Conservation (phyloP, 306 rosid species). For the Acacia confusa region DNA sequence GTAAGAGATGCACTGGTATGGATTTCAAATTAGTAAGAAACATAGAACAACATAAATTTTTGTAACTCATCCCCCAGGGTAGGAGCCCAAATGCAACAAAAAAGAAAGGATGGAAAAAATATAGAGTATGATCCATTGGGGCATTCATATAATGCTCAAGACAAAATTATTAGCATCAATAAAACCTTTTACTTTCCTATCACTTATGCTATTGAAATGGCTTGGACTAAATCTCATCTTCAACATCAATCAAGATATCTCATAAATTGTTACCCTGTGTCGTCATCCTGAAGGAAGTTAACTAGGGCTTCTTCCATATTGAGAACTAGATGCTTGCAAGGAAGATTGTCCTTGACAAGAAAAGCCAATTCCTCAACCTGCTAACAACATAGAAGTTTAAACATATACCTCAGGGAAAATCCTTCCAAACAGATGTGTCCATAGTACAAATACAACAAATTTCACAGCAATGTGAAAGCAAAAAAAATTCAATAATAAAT, state of each 20-base stretch:
- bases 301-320: constrained; percentile 82
- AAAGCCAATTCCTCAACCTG: constrained; percentile 98
- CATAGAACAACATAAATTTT: background rate
- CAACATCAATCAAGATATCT: constrained; percentile 26
- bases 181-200: constrained; percentile 1
- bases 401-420: background rate
- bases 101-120: background rate
- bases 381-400: constrained; percentile 18
- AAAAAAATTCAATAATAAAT: background rate
- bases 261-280: constrained; percentile 61
- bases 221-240: constrained; percentile 1
- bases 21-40: constrained; percentile 20
- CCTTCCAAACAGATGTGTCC: background rate
- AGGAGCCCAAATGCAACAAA: background rate
- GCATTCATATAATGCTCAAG: constrained; percentile 17
- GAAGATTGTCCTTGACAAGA: constrained; percentile 94
- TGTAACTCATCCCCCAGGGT: background rate
- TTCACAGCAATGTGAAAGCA: background rate
- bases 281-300: constrained; percentile 78
- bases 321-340: constrained; percentile 94
- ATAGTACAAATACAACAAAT: constrained; percentile 6
- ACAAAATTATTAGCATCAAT: background rate
- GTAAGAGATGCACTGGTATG: background rate
- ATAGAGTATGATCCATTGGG: background rate
- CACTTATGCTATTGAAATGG: background rate